Percentiles rank a stretch among this genome's conserved stretches.
These are phyloP conservation scores for Pleurotus tuoliensis DNA, from an alignment of 768 basidiomycete species.

Conservation along the genomic window DNA sequence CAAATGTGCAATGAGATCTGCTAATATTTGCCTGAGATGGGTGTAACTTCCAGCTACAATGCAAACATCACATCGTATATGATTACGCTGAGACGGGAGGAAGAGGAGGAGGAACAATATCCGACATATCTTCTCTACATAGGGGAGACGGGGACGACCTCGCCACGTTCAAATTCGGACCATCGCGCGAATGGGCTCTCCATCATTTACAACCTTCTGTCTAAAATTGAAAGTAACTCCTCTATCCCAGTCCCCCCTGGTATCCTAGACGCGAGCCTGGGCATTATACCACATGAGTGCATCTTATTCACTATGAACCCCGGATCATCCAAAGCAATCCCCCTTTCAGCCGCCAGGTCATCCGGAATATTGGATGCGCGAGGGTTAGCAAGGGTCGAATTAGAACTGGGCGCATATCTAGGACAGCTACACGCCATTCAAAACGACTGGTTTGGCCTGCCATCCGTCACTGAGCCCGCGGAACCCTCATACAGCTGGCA, in stretches of 20 bases:
- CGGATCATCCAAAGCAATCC: constrained; percentile 29
- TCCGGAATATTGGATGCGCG: constrained; percentile 29
- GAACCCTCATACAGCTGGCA: constrained; percentile 67
- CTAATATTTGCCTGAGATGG: background rate
- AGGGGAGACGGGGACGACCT: background rate
- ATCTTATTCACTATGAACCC: constrained; percentile 45
- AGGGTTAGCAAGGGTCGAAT: constrained; percentile 46
- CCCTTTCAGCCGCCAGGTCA: constrained; percentile 35
- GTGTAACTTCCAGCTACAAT: background rate
- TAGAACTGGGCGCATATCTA: constrained; percentile 58
- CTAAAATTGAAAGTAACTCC: constrained; percentile 38
- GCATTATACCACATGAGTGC: constrained; percentile 44
- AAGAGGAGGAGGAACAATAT: too few relatives aligned
- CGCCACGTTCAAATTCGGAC: background rate
- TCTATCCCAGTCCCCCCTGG: constrained; percentile 48
- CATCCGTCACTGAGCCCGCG: constrained; percentile 16
- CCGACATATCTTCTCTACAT: background rate
- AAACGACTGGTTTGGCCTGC: constrained; percentile 70
- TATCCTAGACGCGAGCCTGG: constrained; percentile 44
- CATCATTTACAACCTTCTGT: constrained; percentile 34
- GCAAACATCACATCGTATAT: background rate
- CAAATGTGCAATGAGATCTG: background rate
- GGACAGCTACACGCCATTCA: constrained; percentile 66
- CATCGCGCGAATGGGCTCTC: constrained; percentile 35
- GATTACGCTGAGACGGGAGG: background rate